Evolutionary conservation across 225 moss, liverwort and hornwort species (phyloP), one percentile per base, ranked within the genome.

Genomic region (Pseudoscleropodium purum): DNA sequence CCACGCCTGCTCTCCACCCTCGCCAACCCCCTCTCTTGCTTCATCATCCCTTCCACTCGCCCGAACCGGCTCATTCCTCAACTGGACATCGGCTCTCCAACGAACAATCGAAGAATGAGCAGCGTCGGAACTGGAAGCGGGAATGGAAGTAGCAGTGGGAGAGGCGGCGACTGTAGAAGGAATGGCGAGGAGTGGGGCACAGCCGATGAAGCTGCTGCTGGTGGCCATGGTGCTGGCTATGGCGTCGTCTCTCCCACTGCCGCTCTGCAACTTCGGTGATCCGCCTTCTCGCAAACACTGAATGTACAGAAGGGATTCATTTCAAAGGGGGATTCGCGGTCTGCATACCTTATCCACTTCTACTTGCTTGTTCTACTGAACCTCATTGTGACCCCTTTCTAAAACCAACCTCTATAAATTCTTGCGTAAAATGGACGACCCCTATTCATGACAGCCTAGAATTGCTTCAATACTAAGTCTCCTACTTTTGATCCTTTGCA

Each of bases 221-320:
- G 77, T 56, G 63, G 90, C 82, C 92, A 90, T 92, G 78, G 85
- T 84, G n/a, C 52, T 75, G 89, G 90, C 86, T 87, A 91, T 90
- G 91, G 93, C 77, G 90, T 93, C 89, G 90, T 85, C 91, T 84
- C 90, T 86, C 56, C 86, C 90, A 17, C 67, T 66, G 33, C 83
- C 49, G 10, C 85, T 49, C 64, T 74, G 81, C 89, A 85, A 67
- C 84, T 52, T 13, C 57, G n/a, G 67, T 13, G 43, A 87, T 18
- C 73, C 37, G 36, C 13, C 37, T 69, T 47, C 27, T 57, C 73
- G 39, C 45, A 29, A 81, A 81, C 49, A 31, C 70, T 10, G 37
- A 83, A 66, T 26, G 17, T 25, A 33, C 43, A 45, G 6, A 45
- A 0, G 10, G 34, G 45, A 2, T 34, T 82, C 64, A 47, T 64